Base-by-base conservation (phyloP, 495 filamentous ascomycete species). In the Coniosporium apollinis region DNA sequence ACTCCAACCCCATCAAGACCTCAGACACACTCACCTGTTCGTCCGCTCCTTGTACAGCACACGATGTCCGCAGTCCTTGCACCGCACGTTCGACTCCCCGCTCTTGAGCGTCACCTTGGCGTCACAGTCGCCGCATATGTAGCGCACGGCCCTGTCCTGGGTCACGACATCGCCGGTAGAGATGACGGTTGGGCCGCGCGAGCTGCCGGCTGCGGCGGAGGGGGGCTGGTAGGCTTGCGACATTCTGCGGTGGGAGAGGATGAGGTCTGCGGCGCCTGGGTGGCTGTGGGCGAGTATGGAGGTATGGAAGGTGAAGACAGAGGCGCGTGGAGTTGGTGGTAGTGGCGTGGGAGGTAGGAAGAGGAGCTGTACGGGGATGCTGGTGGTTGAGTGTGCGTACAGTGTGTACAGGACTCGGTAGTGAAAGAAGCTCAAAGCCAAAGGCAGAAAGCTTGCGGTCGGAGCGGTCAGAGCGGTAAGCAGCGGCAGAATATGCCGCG, bases 1-100 rank as follows among this genome's bases (percentile, higher is more conserved):
- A 18, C 6, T 16, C 13, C 15, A 22, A 26, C n/a, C 19, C 15
- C 31, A 18, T 1, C 33, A 13, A 19, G 10, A 18, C 22, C 15
- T 14, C 22, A 14, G 32, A 8, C 32, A 20, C 3, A 55, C 74
- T 57, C 55, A 94, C 89, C 91, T 69, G 67, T 93, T 94, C 21
- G 89, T 99, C 48, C 89, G 62, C 72, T 93, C 82, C 70, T 99
- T 99, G 59, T 94, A 94, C 41, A 99, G 61, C 34, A 99, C 83
- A 41, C 89, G 78, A 52, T 93, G 84, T 17, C 89, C 91, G 54
- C 89, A 99, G 58, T 87, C 83, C 59, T 86, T 82, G 65, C 89
- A 99, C 18, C 89, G 74, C 46, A 96, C 91, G n/a, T n/a, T n/a
- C 36, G 79, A 76, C 47, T 92, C 85, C 37, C 74, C 82, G 41